phyloP scores from a whole-genome alignment of 805 yeast genomes.

The Cyberlindnera samutprakarnensis region DNA sequence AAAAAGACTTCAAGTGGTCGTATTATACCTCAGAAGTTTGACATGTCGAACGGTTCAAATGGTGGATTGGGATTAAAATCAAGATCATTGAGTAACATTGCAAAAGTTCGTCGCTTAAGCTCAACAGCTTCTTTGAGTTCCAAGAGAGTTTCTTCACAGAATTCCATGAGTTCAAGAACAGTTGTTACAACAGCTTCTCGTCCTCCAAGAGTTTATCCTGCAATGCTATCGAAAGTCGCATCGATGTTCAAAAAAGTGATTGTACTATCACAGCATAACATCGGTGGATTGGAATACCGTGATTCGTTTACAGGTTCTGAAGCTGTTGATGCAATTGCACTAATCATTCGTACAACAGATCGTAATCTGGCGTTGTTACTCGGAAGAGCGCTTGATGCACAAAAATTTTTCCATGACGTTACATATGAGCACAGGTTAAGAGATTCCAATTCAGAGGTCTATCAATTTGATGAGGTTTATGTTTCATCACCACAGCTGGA shows the following conservation, averaged over 20 bases:
- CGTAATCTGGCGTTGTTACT: conserved; percentile 81
- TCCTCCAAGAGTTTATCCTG: conserved; percentile 80
- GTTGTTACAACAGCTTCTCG: conserved; percentile 35
- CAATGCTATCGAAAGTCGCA: conserved; percentile 80
- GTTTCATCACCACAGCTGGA: conserved; percentile 15
- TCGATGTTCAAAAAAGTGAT: conserved; percentile 63
- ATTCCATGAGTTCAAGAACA: conserved; percentile 29
- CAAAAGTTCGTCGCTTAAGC: conserved; percentile 19
- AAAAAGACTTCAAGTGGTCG: conserved; percentile 36
- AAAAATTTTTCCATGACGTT: conserved; percentile 89
- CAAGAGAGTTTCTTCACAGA: conserved; percentile 18
- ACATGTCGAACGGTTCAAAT: conserved; percentile 20
- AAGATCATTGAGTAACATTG: conserved; percentile 36
- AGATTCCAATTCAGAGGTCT: conserved; percentile 82
- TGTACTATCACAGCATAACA: conserved; percentile 68
- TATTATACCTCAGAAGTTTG: conserved; percentile 38
- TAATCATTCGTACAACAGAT: conserved; percentile 83
- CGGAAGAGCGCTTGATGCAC: conserved; percentile 92
- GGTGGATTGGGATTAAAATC: conserved; percentile 35
- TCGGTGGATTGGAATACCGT: conserved; percentile 86
- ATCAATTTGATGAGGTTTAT: conserved; percentile 64
- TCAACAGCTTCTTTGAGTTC: conserved; percentile 19
- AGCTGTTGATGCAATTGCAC: conserved; percentile 86
- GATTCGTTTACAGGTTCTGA: conserved; percentile 91
- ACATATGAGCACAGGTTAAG: conserved; percentile 89